A percentile compares a stretch with the other conserved stretches of the same genome.
Evolutionary conservation across 495 filamentous ascomycete genomes (phyloP).

Genomic region (Lophiostoma macrostomum): DNA sequence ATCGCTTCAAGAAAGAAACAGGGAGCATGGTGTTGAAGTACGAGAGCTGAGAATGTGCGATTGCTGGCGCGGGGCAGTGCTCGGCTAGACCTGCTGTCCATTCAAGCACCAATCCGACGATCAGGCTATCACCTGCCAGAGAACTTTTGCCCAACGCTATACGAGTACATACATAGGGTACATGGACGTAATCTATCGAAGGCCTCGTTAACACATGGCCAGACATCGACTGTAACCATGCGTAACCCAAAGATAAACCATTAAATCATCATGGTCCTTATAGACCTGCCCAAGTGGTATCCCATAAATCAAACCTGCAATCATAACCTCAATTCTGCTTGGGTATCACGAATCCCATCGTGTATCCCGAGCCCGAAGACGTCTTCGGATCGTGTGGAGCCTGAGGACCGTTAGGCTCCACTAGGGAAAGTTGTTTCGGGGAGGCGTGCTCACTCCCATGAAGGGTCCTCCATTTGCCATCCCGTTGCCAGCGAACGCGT

Average conservation of each 20-base stretch:
- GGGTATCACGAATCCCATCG: constrained; percentile 27
- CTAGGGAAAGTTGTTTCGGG: not conserved
- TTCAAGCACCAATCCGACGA: not conserved
- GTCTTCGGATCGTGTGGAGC: constrained; percentile 23
- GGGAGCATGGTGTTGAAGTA: not conserved
- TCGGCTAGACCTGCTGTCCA: constrained; percentile 4
- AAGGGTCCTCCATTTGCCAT: constrained; percentile 28
- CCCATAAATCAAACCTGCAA: not conserved
- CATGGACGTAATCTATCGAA: too few species aligned
- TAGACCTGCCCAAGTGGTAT: too few species aligned
- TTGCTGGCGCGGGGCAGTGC: constrained; percentile 11
- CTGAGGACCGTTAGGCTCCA: constrained; percentile 4
- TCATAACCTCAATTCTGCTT: constrained; percentile 2
- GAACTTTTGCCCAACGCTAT: too few species aligned
- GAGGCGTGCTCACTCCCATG: constrained; percentile 29
- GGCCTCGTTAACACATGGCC: too few species aligned
- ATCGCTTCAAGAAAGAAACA: not conserved
- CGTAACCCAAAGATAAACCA: too few species aligned
- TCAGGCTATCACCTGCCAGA: not conserved
- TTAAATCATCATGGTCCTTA: too few species aligned
- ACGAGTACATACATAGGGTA: too few species aligned
- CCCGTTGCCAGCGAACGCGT: constrained; percentile 20
- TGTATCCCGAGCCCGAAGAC: constrained; percentile 12
- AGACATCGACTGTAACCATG: too few species aligned
- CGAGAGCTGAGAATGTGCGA: not conserved